phyloP scores from a whole-genome alignment of 2,329 filamentous ascomycete species.

The Herpomyces periplanetae region DNA sequence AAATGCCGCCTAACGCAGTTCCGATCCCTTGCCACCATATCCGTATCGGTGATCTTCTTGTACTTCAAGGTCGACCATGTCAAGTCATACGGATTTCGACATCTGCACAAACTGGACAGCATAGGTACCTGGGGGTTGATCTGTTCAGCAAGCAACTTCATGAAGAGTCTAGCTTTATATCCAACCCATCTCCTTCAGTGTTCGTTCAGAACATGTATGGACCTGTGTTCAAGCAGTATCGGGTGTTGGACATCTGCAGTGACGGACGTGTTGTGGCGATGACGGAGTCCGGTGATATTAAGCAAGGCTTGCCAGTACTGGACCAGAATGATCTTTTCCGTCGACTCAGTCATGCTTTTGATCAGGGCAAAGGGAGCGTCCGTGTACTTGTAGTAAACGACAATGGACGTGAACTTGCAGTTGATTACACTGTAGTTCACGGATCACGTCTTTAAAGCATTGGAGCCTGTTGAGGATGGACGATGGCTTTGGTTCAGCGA shows the following conservation, averaged over 20 bases:
- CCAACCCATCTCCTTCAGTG: constrained; percentile 79
- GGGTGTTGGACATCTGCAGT: constrained; percentile 80
- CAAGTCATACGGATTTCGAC: constrained; percentile 99
- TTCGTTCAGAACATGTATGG: constrained; percentile 98
- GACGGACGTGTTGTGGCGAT: constrained; percentile 53
- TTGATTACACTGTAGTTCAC: constrained; percentile 97
- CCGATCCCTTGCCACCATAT: constrained; percentile 98
- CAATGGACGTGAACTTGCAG: constrained; percentile 60
- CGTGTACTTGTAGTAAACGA: constrained; percentile 87
- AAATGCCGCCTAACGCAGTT: constrained; percentile 32
- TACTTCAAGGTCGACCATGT: constrained; percentile 93
- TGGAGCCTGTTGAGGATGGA: too few species aligned
- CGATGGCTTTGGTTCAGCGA: too few species aligned
- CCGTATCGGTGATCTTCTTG: constrained; percentile 88
- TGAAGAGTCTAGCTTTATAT: constrained; percentile 91
- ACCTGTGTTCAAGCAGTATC: constrained; percentile 99
- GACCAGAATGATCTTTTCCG: constrained; percentile 66
- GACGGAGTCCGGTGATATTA: constrained; percentile 95
- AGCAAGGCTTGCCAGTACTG: constrained; percentile 68
- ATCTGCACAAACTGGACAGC: constrained; percentile 86
- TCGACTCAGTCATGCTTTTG: constrained; percentile 46
- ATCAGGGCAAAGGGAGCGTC: constrained; percentile 64
- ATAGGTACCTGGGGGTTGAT: constrained; percentile 97
- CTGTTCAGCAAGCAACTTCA: constrained; percentile 98
- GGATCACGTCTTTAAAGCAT: constrained; percentile 17